phyloP scores from a whole-genome alignment of 306 rosid species.

The Dryas octopetala region DNA sequence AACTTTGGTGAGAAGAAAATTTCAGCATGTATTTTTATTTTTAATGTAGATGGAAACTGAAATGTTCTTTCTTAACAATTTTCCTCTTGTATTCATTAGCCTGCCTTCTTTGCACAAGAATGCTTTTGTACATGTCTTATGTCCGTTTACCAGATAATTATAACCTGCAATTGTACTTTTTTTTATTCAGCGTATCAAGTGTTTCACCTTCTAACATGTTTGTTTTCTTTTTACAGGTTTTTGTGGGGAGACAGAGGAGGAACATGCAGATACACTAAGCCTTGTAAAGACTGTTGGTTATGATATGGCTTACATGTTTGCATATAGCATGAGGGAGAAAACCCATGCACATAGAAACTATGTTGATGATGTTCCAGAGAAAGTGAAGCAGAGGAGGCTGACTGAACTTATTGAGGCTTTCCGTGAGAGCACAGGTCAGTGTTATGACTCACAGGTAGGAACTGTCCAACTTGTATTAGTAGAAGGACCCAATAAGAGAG shows the following conservation, averaged over 20 bases:
- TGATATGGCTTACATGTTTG: slow-evolving; percentile 98
- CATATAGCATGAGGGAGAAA: slow-evolving; percentile 99
- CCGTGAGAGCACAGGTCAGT: slow-evolving; percentile 85
- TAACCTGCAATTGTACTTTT: background rate
- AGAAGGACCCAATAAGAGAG: slow-evolving; percentile 93
- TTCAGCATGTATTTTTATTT: background rate
- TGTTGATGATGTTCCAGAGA: slow-evolving; percentile 79
- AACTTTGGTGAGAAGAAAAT: background rate
- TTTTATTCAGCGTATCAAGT: background rate
- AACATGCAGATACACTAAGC: slow-evolving; percentile 69
- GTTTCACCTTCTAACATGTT: slow-evolving; percentile 11
- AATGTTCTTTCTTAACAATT: background rate
- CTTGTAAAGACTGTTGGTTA: slow-evolving; percentile 71
- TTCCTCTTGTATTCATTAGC: background rate
- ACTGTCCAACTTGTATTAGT: slow-evolving; percentile 83
- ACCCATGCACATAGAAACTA: slow-evolving; percentile 96
- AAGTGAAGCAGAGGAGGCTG: slow-evolving; percentile 89
- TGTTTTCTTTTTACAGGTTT: slow-evolving; percentile 60
- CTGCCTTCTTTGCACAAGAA: background rate
- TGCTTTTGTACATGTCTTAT: background rate
- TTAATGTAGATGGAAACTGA: background rate
- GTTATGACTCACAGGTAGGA: slow-evolving; percentile 76
- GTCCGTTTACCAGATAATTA: background rate
- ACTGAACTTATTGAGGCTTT: slow-evolving; percentile 79
- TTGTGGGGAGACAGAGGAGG: slow-evolving; percentile 94